Conservation (phyloP, 192 early-diverging fungal species). For the Umbelopsis isabellina region DNA sequence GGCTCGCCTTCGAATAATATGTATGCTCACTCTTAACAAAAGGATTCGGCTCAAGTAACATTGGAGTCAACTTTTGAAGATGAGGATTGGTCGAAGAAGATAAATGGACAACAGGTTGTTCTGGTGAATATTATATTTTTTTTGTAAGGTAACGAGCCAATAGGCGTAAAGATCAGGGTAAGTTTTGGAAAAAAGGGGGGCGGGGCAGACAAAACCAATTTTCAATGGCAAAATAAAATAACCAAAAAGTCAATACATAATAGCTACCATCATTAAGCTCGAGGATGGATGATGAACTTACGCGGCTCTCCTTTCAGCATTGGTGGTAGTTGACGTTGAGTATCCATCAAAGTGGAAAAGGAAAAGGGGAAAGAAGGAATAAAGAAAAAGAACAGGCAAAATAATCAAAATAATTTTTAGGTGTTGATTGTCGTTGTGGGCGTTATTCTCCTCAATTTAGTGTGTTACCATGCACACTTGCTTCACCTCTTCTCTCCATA, state of each 20-base stretch:
- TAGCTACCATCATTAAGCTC: neutral
- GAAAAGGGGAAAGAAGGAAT: neutral
- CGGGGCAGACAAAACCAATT: neutral
- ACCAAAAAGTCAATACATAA: no score
- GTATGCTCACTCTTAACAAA: neutral
- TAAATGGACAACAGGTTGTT: neutral
- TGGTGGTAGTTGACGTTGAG: neutral
- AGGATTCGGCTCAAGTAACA: slow-evolving; percentile 10
- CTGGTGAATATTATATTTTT: neutral
- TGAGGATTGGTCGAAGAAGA: neutral
- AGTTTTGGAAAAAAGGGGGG: neutral
- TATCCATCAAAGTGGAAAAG: neutral
- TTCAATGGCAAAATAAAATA: no score
- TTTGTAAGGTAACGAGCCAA: slow-evolving; percentile 15
- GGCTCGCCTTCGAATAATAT: neutral
- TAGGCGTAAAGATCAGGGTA: slow-evolving; percentile 1
- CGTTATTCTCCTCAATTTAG: neutral
- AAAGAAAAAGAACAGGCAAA: neutral
- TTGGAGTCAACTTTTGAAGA: slow-evolving; percentile 4
- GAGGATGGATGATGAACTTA: neutral
- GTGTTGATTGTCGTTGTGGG: slow-evolving; percentile 15
- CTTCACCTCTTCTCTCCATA: neutral
- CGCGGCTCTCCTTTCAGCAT: neutral
- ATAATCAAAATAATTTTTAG: neutral
- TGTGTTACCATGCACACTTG: neutral